A percentile compares a stretch with the other conserved stretches of the same genome.
These are phyloP conservation scores for Neofusicoccum sp. DNA, from an alignment of 2,329 filamentous ascomycete species.

Conservation along the genomic window DNA sequence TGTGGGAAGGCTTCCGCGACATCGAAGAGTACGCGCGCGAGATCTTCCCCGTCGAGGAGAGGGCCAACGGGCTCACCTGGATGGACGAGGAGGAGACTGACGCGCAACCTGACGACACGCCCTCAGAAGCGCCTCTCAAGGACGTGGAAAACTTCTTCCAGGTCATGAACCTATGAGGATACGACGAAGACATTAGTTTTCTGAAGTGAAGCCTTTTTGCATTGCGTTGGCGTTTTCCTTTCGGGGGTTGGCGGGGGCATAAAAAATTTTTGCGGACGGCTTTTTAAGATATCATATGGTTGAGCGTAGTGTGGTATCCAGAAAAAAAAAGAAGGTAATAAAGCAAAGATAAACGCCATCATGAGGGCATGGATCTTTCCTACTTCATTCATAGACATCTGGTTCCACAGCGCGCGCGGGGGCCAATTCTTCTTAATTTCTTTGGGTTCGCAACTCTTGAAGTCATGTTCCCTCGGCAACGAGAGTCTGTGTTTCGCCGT, in stretches of 20 bases:
- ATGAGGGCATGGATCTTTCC: not conserved
- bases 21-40: slow-evolving; percentile 94
- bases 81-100: slow-evolving; percentile 61
- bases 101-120: slow-evolving; percentile 8
- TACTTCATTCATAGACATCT: slow-evolving; percentile 2
- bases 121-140: slow-evolving; percentile 7
- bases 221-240: slow-evolving; percentile 18
- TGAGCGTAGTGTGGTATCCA: slow-evolving; percentile 1
- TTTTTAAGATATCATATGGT: not conserved
- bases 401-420: not conserved
- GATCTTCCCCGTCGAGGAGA: slow-evolving; percentile 91
- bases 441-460: not conserved
- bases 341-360: not conserved
- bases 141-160: slow-evolving; percentile 19
- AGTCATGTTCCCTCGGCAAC: too few relatives aligned
- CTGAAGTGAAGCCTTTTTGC: slow-evolving; percentile 11
- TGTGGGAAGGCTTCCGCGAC: slow-evolving; percentile 90
- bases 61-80: slow-evolving; percentile 90
- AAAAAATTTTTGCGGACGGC: not conserved
- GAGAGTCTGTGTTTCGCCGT: not conserved
- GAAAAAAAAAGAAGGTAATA: slow-evolving; percentile 16
- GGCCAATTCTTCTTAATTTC: not conserved
- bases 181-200: not conserved
- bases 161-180: slow-evolving; percentile 18
- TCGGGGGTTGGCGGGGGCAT: slow-evolving; percentile 1